Conservation (phyloP, 2,329 filamentous ascomycete genomes). For the Apiospora aurea region DNA sequence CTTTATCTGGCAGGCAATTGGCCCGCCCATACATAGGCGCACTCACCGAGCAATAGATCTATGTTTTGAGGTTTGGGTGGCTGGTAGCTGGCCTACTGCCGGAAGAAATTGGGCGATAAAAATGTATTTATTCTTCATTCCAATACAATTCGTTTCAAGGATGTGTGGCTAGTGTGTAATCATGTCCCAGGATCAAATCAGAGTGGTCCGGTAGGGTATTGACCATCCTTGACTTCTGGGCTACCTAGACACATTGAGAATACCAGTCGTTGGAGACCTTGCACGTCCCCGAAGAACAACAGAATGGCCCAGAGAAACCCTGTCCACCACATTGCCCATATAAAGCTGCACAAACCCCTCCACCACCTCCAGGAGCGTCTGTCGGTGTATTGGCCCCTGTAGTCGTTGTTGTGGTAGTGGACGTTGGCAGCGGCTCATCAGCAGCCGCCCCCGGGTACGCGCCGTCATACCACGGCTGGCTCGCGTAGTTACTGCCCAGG, state of each 20-base stretch:
- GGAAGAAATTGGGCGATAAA: not conserved
- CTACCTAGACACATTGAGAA: not conserved
- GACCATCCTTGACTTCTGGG: fast-evolving
- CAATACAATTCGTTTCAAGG: too few relatives aligned
- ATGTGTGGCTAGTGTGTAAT: too few relatives aligned
- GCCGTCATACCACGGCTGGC: constrained; percentile 33
- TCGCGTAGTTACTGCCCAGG: constrained; percentile 34
- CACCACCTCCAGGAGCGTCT: not conserved
- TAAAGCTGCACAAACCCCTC: not conserved
- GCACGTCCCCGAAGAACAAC: not conserved
- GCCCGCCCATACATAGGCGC: too few relatives aligned
- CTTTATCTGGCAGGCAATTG: too few relatives aligned
- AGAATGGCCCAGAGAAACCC: not conserved
- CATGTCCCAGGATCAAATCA: not conserved
- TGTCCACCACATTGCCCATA: constrained; percentile 12
- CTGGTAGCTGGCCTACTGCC: too few relatives aligned
- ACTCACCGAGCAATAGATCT: too few relatives aligned
- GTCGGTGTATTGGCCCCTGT: not conserved
- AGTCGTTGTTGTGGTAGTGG: not conserved
- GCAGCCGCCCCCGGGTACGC: constrained; percentile 22
- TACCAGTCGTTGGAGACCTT: not conserved
- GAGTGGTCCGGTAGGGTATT: not conserved
- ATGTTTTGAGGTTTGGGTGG: too few relatives aligned
- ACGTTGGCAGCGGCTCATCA: not conserved
- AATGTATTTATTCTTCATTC: not conserved